These are phyloP conservation scores for Huntiella omanensis DNA, from an alignment of 2,329 filamentous ascomycete genomes.

Conservation along the genomic window DNA sequence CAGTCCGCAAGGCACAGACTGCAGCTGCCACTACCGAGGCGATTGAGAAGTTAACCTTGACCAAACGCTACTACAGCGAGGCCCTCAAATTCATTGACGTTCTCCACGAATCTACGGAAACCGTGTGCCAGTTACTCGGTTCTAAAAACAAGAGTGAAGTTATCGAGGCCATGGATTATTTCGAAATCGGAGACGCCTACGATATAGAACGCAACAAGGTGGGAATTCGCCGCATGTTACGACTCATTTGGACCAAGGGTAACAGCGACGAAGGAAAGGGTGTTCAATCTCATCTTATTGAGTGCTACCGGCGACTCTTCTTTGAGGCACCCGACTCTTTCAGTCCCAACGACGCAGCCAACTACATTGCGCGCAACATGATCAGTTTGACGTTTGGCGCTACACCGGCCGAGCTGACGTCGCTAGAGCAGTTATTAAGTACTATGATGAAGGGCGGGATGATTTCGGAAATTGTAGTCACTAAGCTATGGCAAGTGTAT, in stretches of 20 bases:
- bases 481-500: constrained; percentile 95
- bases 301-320: constrained; percentile 89
- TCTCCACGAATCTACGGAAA: constrained; percentile 61
- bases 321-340: constrained; percentile 88
- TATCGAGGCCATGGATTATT: constrained; percentile 98
- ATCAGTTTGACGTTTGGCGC: constrained; percentile 95
- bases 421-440: constrained; percentile 78
- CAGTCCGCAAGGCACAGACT: constrained; percentile 61
- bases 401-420: constrained; percentile 85
- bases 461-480: constrained; percentile 67
- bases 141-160: constrained; percentile 97
- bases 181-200: constrained; percentile 87
- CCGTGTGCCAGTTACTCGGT: constrained; percentile 71
- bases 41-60: constrained; percentile 71
- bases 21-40: constrained; percentile 79
- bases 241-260: constrained; percentile 97
- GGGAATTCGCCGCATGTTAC: constrained; percentile 87
- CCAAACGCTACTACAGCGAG: constrained; percentile 80
- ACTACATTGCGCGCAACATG: constrained; percentile 95
- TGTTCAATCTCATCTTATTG: constrained; percentile 88
- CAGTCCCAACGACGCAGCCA: constrained; percentile 73
- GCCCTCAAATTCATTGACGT: constrained; percentile 87
- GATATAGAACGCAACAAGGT: constrained; percentile 84
- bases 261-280: constrained; percentile 98
- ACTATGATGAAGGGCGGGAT: constrained; percentile 95